Evolutionary conservation across 2,329 filamentous ascomycete species (phyloP), one percentile per base, ranked within the genome.

Genomic region (Exophiala phaeomuriformis): DNA sequence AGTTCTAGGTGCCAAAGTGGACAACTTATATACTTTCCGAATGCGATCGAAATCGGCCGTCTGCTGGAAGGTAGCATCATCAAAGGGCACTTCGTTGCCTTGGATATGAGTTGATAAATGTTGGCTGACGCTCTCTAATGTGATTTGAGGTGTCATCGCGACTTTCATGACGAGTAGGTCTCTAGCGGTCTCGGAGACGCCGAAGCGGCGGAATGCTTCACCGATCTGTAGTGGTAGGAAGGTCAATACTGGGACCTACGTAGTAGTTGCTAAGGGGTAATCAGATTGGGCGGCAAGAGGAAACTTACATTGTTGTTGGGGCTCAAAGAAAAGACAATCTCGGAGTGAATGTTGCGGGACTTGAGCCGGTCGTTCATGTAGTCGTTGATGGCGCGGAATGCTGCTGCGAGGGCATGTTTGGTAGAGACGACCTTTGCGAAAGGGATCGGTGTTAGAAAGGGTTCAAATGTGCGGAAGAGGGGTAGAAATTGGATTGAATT

Each of bases 201-300:
- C 93, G 65, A 93, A 95, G 50, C 85, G 84, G 32, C 88, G 85
- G 71, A 97, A 97, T 0, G 90, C 85, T 63, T 96, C 90, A 48
- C 89, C 81, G 65, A 98, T 97, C 89, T 94, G 62, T 31, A 36
- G 6, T 30, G 28, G 40, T 43, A 6, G 3, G 42, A 47, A n/a
- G 47, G 37, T 39, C 19, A 19, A 19, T 19, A 19, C 19, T 19
- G 19, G 19, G 19, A 19, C 19, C 19, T 9, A 43, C 19, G 6
- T 56, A 43, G 47, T 47, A n/a, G 12, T 44, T 44, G 31, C 35
- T 28, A 48, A n/a, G 7, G n/a, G 7, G 35, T n/a, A 7, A 7
- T 37, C 7, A n/a, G 35, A 37, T 8, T 7, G 4, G n/a, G 5
- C 42, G 31, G 68, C 89, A 87, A 19, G 19, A 19, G 19, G 8